phyloP scores from a whole-genome alignment of 2,329 filamentous ascomycete genomes.

The Ophiosphaerella korrae region DNA sequence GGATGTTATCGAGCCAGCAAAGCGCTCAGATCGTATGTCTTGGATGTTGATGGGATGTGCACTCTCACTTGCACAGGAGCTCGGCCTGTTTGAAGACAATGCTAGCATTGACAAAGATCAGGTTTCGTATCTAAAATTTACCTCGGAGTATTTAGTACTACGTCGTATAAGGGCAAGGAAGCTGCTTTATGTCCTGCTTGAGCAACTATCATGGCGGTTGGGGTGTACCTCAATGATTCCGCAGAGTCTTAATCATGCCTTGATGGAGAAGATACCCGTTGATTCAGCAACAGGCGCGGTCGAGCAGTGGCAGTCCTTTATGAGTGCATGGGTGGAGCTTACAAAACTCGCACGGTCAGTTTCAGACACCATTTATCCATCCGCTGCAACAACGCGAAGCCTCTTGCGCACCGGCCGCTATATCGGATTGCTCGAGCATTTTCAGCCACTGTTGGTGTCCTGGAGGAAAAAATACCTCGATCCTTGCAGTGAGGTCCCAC shows the following conservation, averaged over 20 bases:
- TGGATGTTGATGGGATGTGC: slow-evolving; percentile 64
- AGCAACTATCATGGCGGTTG: slow-evolving; percentile 58
- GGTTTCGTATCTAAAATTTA: slow-evolving; percentile 40
- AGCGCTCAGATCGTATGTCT: slow-evolving; percentile 63
- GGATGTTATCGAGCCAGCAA: slow-evolving; percentile 61
- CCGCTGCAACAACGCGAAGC: slow-evolving; percentile 47
- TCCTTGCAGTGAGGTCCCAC: slow-evolving; percentile 37
- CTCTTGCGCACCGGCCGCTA: slow-evolving; percentile 56
- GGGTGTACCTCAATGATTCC: slow-evolving; percentile 59
- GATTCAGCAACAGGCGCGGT: slow-evolving; percentile 44
- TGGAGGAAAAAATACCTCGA: slow-evolving; percentile 50
- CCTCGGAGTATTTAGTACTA: slow-evolving; percentile 35
- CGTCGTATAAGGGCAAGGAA: slow-evolving; percentile 43
- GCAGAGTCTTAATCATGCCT: slow-evolving; percentile 48
- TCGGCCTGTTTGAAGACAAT: slow-evolving; percentile 56
- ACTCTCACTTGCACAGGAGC: slow-evolving; percentile 58
- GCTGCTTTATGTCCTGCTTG: slow-evolving; percentile 53
- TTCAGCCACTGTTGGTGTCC: slow-evolving; percentile 48
- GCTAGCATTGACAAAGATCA: slow-evolving; percentile 44
- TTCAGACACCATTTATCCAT: slow-evolving; percentile 60
- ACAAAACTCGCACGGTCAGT: slow-evolving; percentile 56
- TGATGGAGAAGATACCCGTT: slow-evolving; percentile 48
- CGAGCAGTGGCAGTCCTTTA: slow-evolving; percentile 58
- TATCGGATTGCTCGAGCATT: slow-evolving; percentile 55
- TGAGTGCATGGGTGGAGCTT: slow-evolving; percentile 57